Evolutionary conservation across 2,329 filamentous ascomycete species (phyloP), one percentile per base, ranked within the genome.

Genomic region (Apiospora koreana): DNA sequence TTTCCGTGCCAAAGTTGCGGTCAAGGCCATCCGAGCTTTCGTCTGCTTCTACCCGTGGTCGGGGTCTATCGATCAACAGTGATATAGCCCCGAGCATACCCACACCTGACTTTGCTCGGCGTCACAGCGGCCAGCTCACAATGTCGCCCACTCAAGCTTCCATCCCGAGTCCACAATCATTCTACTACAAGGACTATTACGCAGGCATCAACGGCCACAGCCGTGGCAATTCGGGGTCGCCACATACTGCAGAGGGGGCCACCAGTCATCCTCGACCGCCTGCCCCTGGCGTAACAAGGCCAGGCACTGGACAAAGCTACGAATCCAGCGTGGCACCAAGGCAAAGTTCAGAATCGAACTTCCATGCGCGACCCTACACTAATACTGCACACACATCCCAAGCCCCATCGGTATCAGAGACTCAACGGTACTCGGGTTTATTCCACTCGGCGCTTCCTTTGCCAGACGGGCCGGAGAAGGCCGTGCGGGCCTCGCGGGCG

Each of bases 371-470:
- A 48, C 85, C 86, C 41, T 87, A 91, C 74, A 90, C 89, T 0
- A 86, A 81, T 71, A 88, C 87, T 16, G 86, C 85, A 5, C 86
- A 87, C 76, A 54, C 64, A 23, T 82, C 84, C 71, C 82, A 81
- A 69, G 46, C 18, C 14, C 35, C 23, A 12, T 78, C 80, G 46
- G 82, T 79, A 71, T 65, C 68, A 65, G 70, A 71, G 23, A 23
- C 65, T 23, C 84, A 87, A 16, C 90, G 91, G 54, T 92, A 89
- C 75, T 95, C 93, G 0, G 93, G 92, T 6, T 84, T 97, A 28
- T 97, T 97, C 83, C 93, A 93, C 72, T 97, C 94, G 0, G 94
- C 94, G 6, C 88, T 97, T 79, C 94, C 94, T 1, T 88, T 95
- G 83, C 88, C 91, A 1, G 93, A 97, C 75, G 86, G 85, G 1